A percentile compares a stretch with the other conserved stretches of the same genome.
Conservation (phyloP, 192 early-diverging fungal species). For the Mortierella claussenii region DNA sequence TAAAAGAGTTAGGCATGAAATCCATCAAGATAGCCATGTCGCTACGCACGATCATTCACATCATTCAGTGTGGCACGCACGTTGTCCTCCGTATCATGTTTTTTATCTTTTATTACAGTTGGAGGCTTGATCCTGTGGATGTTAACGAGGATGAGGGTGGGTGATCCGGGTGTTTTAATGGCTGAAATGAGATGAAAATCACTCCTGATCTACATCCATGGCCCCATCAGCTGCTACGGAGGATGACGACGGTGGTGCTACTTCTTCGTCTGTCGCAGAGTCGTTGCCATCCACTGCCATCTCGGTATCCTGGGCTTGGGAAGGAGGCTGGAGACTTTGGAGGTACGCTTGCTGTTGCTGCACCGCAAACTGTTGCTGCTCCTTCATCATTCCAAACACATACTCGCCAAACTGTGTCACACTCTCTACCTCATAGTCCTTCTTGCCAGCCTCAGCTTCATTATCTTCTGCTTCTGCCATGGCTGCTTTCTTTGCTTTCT, state of each 20-base stretch:
- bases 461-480: neutral
- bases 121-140: no score
- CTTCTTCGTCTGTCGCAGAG: neutral
- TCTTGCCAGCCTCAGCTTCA: neutral
- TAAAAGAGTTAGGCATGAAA: no score
- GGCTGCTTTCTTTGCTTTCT: neutral
- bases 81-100: neutral
- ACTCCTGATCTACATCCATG: neutral
- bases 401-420: slow-evolving; percentile 44
- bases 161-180: no score
- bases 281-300: neutral
- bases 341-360: slow-evolving; percentile 38
- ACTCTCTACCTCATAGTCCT: slow-evolving; percentile 37
- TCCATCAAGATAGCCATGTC: neutral
- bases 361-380: slow-evolving; percentile 45
- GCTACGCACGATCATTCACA: neutral
- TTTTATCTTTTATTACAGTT: neutral
- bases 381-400: slow-evolving; percentile 51
- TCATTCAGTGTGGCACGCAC: neutral
- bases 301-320: neutral
- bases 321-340: slow-evolving; percentile 16
- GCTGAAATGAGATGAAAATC: neutral
- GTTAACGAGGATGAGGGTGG: no score
- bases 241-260: neutral
- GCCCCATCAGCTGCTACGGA: neutral